Base-by-base conservation (phyloP, 768 basidiomycete species). In the Cystobasidium onofrii region DNA sequence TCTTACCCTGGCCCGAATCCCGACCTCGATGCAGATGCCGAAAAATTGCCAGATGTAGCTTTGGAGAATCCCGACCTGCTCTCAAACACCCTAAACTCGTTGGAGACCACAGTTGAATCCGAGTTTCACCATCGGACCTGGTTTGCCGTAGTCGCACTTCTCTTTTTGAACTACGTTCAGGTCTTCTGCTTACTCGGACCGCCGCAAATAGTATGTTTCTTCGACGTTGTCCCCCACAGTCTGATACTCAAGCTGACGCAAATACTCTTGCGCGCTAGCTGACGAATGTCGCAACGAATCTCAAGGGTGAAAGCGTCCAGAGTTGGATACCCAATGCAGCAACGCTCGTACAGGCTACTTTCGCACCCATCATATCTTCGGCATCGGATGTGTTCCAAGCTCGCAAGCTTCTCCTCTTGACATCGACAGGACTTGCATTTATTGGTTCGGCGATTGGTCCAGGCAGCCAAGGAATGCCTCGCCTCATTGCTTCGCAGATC, bases 261-360 rank as follows among this genome's bases (percentile, higher is more conserved):
- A n/a, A n/a, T n/a, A n/a, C n/a, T n/a, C n/a, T n/a, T n/a, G n/a
- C n/a, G n/a, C n/a, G n/a, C n/a, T n/a, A n/a, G n/a, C 62, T 64
- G 39, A 64, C 12, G 54, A n/a, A 9, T n/a, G 20, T 9, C 54
- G 62, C 31, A 9, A 20, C 31, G 33, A 25, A 64, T 23, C n/a
- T n/a, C n/a, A n/a, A n/a, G n/a, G 39, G 39, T 9, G 17, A 7
- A 36, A n/a, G 9, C 12, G 9, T 9, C 9, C 33, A 25, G 27
- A 64, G 10, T 29, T 64, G 62, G 62, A 23, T 64, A 7, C 62
- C 62, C 9, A 64, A 64, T 31, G 62, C 62, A 36, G 10, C 31
- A 10, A 9, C 62, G 6, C 62, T 64, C 62, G 27, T 64, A 23
- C 62, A 64, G 23, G 62, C 62, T n/a, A 29, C 33, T 31, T 20